phyloP scores from a whole-genome alignment of 1,284 basidiomycete species.

The Afroboletus lepidellus region DNA sequence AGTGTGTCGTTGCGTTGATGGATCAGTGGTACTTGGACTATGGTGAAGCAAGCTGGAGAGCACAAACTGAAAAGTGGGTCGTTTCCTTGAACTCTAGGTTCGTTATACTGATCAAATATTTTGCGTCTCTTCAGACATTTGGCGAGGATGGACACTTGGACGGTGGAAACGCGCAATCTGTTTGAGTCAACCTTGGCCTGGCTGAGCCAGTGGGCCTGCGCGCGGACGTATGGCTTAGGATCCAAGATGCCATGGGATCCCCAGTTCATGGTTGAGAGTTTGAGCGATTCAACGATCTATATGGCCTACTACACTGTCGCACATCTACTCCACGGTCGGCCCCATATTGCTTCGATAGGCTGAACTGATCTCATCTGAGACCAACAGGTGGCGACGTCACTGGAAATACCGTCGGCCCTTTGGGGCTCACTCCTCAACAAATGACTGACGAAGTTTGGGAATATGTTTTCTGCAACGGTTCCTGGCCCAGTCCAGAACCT shows the following conservation, averaged over 20 bases:
- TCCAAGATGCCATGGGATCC: slow-evolving; percentile 97
- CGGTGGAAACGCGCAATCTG: slow-evolving; percentile 83
- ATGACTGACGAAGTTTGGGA: slow-evolving; percentile 99
- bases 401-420: slow-evolving; percentile 77
- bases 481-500: slow-evolving; percentile 69
- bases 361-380: not conserved
- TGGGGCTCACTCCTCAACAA: slow-evolving; percentile 86
- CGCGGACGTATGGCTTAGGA: slow-evolving; percentile 94
- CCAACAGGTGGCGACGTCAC: slow-evolving; percentile 65
- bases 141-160: slow-evolving; percentile 88
- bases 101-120: not conserved
- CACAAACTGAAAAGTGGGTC: slow-evolving; percentile 80
- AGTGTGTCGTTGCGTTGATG: slow-evolving; percentile 97
- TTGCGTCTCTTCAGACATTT: slow-evolving; percentile 55
- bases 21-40: slow-evolving; percentile 99
- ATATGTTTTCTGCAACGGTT: slow-evolving; percentile 81
- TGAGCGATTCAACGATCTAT: slow-evolving; percentile 98
- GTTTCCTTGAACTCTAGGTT: slow-evolving; percentile 27
- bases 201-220: slow-evolving; percentile 99
- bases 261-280: slow-evolving; percentile 93
- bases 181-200: slow-evolving; percentile 93
- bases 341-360: not conserved
- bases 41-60: slow-evolving; percentile 88
- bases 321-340: slow-evolving; percentile 80
- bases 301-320: slow-evolving; percentile 98